Evolutionary conservation across 345 rosid genomes (phyloP).

Genomic region (Brassica juncea): DNA sequence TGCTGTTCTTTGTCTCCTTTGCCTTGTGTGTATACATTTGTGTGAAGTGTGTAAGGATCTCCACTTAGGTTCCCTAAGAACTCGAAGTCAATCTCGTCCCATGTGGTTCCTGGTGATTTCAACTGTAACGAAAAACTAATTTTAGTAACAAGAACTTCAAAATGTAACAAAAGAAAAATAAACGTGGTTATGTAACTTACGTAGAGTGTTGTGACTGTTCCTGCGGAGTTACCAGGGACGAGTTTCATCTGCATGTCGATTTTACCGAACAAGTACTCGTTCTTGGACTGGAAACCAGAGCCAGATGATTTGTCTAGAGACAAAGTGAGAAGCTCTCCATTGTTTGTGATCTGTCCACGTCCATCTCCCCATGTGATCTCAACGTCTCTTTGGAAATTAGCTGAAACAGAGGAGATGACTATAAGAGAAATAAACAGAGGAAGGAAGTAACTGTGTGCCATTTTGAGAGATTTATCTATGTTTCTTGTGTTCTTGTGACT

Average conservation of each 20-base stretch:
- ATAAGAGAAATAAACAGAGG: constrained; percentile 24
- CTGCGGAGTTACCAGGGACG: constrained; percentile 62
- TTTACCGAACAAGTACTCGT: constrained; percentile 49
- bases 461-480: not conserved
- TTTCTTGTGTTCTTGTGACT: not conserved
- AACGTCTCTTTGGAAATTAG: constrained; percentile 39
- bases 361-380: constrained; percentile 43
- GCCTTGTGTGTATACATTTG: constrained; percentile 58
- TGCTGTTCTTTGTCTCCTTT: constrained; percentile 69
- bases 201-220: constrained; percentile 59
- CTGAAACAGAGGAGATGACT: constrained; percentile 30
- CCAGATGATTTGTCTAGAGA: constrained; percentile 39
- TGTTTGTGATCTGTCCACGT: constrained; percentile 36
- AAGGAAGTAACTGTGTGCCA: constrained; percentile 21
- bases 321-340: constrained; percentile 42
- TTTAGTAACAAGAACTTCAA: not conserved
- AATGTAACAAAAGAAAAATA: not conserved
- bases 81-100: constrained; percentile 73
- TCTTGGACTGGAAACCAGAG: constrained; percentile 42
- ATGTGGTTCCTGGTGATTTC: constrained; percentile 57
- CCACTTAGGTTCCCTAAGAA: constrained; percentile 67
- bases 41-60: constrained; percentile 66
- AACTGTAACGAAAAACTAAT: constrained; percentile 39
- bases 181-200: constrained; percentile 29
- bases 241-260: constrained; percentile 60